These are phyloP conservation scores for Trametes hirsuta DNA, from an alignment of 1,284 basidiomycete genomes.

Conservation along the genomic window DNA sequence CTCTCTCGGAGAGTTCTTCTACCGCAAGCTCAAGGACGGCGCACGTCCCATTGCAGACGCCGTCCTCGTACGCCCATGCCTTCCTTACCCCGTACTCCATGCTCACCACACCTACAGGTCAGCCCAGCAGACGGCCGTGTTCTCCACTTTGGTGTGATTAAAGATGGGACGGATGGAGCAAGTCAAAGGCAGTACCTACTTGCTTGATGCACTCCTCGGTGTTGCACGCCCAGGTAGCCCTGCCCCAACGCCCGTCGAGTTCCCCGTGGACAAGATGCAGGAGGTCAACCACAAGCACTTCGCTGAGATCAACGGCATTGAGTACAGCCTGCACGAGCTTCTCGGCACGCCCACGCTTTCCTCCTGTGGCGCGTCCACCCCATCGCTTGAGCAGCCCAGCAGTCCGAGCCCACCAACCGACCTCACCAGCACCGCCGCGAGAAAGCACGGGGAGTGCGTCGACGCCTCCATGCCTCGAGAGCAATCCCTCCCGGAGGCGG, in stretches of 20 bases:
- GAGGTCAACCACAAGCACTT: conserved; percentile 86
- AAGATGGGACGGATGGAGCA: conserved; percentile 86
- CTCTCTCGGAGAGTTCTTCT: conserved; percentile 94
- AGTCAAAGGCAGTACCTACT: conserved; percentile 98
- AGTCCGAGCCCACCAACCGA: conserved; percentile 1
- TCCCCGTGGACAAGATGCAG: conserved; percentile 53
- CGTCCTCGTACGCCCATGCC: conserved; percentile 60
- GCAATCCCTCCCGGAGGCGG: conserved; percentile 53
- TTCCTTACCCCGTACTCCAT: neutral
- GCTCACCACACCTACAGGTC: conserved; percentile 50
- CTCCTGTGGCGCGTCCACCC: conserved; percentile 33
- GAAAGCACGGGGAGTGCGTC: conserved; percentile 61
- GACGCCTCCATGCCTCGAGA: conserved; percentile 69
- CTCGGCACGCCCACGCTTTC: conserved; percentile 53
- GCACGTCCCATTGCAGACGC: conserved; percentile 81
- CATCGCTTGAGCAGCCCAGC: conserved; percentile 18
- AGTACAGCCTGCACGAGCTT: conserved; percentile 90
- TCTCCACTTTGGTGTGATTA: conserved; percentile 90
- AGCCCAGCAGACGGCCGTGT: conserved; percentile 94
- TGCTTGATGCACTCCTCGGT: conserved; percentile 90
- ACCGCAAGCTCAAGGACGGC: conserved; percentile 85
- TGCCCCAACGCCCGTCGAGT: conserved; percentile 46
- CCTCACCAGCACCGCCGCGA: conserved; percentile 39
- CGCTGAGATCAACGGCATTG: conserved; percentile 96
- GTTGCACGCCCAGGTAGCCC: conserved; percentile 50